Conservation (phyloP, 2,329 filamentous ascomycete species). For the Aspergillus sp. region DNA sequence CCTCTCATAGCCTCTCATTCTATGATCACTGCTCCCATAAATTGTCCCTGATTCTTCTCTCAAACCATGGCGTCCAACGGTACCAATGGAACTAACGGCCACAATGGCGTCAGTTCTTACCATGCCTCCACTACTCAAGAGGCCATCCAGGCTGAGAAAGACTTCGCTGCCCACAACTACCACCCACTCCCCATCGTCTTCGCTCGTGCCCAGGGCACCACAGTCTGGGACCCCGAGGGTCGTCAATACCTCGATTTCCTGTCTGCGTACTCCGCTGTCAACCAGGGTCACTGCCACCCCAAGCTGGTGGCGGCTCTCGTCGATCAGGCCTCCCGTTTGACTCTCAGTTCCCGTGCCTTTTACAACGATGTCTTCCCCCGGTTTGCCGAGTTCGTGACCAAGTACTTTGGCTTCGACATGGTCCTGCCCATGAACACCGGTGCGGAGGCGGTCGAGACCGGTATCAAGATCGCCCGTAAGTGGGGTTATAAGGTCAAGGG, state of each 20-base stretch:
- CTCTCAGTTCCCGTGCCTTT: slow-evolving; percentile 91
- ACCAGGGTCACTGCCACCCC: slow-evolving; percentile 97
- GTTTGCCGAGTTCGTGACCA: slow-evolving; percentile 89
- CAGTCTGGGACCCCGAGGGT: slow-evolving; percentile 96
- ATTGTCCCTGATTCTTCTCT: slow-evolving; percentile 14
- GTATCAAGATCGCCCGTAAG: slow-evolving; percentile 92
- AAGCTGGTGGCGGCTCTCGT: slow-evolving; percentile 87
- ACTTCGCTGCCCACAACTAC: slow-evolving; percentile 97
- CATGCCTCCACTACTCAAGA: slow-evolving; percentile 77
- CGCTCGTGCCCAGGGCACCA: slow-evolving; percentile 76
- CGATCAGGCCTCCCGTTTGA: slow-evolving; percentile 86
- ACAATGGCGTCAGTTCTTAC: slow-evolving; percentile 52
- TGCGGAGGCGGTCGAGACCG: slow-evolving; percentile 93
- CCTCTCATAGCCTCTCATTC: background rate
- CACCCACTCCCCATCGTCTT: slow-evolving; percentile 96
- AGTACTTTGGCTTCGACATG: slow-evolving; percentile 95
- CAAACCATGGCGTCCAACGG: slow-evolving; percentile 26
- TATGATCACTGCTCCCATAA: background rate
- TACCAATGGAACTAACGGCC: slow-evolving; percentile 11
- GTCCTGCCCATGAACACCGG: slow-evolving; percentile 98
- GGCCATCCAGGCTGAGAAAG: slow-evolving; percentile 78
- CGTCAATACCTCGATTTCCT: slow-evolving; percentile 96
- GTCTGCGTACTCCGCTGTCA: slow-evolving; percentile 95
- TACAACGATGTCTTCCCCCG: slow-evolving; percentile 98
- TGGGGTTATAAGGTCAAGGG: slow-evolving; percentile 98